These are phyloP conservation scores for Hemisphaericaspora xylanilytica DNA, from an alignment of 1,139 yeast genomes.

Conservation along the genomic window DNA sequence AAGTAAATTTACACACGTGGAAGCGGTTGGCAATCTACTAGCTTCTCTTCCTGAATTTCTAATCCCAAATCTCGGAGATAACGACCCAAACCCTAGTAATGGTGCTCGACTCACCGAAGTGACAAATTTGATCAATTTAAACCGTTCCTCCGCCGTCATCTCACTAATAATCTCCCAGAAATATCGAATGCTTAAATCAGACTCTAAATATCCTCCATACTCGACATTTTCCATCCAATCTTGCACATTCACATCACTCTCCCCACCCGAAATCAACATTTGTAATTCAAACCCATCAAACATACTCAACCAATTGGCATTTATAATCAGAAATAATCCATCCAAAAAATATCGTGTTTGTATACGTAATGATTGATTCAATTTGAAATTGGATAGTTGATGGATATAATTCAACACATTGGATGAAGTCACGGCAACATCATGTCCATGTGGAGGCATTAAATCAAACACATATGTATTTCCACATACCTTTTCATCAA, in stretches of 20 bases:
- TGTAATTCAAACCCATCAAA: slow-evolving; percentile 84
- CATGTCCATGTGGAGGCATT: slow-evolving; percentile 54
- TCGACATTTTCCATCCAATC: slow-evolving; percentile 66
- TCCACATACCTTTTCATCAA: slow-evolving; percentile 45
- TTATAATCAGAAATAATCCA: slow-evolving; percentile 69
- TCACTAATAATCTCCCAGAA: slow-evolving; percentile 81
- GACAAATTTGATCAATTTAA: slow-evolving; percentile 73
- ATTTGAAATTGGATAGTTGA: slow-evolving; percentile 72
- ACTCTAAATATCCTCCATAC: slow-evolving; percentile 64
- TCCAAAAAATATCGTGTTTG: slow-evolving; percentile 66
- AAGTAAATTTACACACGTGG: slow-evolving; percentile 87
- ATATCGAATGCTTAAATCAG: slow-evolving; percentile 53
- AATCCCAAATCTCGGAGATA: slow-evolving; percentile 80
- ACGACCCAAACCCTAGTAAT: slow-evolving; percentile 72
- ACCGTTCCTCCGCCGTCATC: slow-evolving; percentile 58
- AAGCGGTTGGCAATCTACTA: slow-evolving; percentile 76
- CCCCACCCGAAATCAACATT: slow-evolving; percentile 80
- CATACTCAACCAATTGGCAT: slow-evolving; percentile 75
- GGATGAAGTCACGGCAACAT: slow-evolving; percentile 51
- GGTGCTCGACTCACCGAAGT: slow-evolving; percentile 94
- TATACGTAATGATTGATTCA: slow-evolving; percentile 58
- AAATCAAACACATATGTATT: slow-evolving; percentile 51
- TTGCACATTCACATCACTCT: slow-evolving; percentile 60
- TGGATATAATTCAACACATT: slow-evolving; percentile 77
- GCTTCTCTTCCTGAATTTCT: slow-evolving; percentile 60